Percentiles rank a stretch among this genome's conserved stretches.
These are phyloP conservation scores for Scutellaria minor DNA, from an alignment of 257 asterid species.

Conservation along the genomic window DNA sequence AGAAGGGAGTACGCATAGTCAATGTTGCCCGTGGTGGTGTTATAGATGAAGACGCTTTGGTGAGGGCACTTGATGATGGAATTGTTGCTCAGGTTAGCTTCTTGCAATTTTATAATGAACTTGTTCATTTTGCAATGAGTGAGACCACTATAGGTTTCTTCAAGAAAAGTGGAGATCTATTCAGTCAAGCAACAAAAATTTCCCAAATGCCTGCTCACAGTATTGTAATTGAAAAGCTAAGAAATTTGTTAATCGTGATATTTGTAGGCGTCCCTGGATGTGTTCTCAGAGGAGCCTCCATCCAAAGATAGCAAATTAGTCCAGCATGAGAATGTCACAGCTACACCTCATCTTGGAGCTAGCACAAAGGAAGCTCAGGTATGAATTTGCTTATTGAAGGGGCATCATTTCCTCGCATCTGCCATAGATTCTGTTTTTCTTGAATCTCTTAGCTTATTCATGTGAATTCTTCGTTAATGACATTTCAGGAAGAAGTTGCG, in stretches of 20 bases:
- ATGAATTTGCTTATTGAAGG: conserved; percentile 12
- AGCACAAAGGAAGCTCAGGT: conserved; percentile 98
- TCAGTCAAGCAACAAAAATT: too few species aligned
- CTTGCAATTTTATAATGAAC: background rate
- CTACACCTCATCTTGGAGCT: conserved; percentile 98
- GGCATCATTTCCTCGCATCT: background rate
- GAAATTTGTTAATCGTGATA: conserved; percentile 18
- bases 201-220: too few species aligned
- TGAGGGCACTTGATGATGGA: conserved; percentile 81
- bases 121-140: too few species aligned
- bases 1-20: conserved; percentile 76
- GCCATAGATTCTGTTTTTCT: too few species aligned
- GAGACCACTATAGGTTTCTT: too few species aligned
- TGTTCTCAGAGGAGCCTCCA: conserved; percentile 83
- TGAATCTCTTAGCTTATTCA: background rate
- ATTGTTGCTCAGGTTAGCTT: conserved; percentile 80
- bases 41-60: conserved; percentile 89
- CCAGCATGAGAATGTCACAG: conserved; percentile 74
- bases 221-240: background rate
- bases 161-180: too few species aligned
- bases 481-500: conserved; percentile 85
- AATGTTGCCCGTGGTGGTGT: conserved; percentile 93
- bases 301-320: conserved; percentile 66
- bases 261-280: conserved; percentile 89
- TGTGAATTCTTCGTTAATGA: background rate